These are phyloP conservation scores for Byssoonygena ceratinophila DNA, from an alignment of 2,329 filamentous ascomycete species.

Conservation along the genomic window DNA sequence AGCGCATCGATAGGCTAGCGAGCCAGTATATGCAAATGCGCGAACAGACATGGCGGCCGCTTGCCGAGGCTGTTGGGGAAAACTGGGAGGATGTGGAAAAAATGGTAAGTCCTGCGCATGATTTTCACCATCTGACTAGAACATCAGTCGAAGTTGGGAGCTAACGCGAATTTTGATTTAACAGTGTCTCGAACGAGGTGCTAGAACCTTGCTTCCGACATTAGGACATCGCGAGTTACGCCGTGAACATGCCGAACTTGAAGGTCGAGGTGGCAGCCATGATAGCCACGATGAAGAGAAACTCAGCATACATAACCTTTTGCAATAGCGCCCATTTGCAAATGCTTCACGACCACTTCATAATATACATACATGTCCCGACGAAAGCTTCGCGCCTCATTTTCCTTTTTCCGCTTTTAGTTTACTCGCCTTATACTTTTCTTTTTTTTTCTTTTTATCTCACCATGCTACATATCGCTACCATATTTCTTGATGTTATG, in stretches of 20 bases:
- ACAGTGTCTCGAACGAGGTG: constrained; percentile 22
- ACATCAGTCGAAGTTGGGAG: too few relatives aligned
- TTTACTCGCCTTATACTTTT: neutral
- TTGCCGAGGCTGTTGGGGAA: constrained; percentile 53
- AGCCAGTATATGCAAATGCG: constrained; percentile 69
- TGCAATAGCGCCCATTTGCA: constrained; percentile 5
- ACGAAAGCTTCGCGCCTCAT: neutral
- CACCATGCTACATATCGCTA: neutral
- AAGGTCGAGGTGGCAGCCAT: constrained; percentile 15
- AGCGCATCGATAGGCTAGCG: constrained; percentile 63
- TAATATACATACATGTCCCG: neutral
- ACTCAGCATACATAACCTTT: constrained; percentile 15
- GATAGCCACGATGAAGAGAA: constrained; percentile 19
- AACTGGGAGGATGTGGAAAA: constrained; percentile 61
- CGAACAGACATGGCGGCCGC: constrained; percentile 67
- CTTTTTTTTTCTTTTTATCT: neutral
- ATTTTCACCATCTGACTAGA: too few relatives aligned
- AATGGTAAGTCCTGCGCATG: constrained; percentile 52
- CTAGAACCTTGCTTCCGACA: constrained; percentile 16
- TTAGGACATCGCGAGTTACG: constrained; percentile 14
- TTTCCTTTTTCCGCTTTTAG: neutral
- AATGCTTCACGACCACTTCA: neutral
- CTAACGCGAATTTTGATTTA: too few relatives aligned
- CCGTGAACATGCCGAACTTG: constrained; percentile 6
- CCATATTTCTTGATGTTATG: neutral